Evolutionary conservation across 2,329 filamentous ascomycete species (phyloP), one percentile per base, ranked within the genome.

Genomic region (Samsoniella hepiali): DNA sequence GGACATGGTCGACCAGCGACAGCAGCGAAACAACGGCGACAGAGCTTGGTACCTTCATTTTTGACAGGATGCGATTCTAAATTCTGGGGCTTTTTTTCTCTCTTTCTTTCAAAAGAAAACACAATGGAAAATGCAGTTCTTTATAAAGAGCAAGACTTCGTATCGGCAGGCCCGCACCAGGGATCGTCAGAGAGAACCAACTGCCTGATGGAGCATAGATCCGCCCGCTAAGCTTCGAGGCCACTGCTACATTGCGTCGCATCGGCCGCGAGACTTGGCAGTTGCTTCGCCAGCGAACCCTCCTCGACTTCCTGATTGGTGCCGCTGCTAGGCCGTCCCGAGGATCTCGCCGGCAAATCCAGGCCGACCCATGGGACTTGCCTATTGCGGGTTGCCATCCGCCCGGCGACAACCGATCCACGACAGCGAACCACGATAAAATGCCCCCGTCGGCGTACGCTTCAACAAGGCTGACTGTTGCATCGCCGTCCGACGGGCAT

Each of bases 181-280:
- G 22, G 58, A 31, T 53, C 49, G 10, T 17, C 40, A 11, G 22
- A 22, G 22, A 62, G 40, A 62, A 49, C 59, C 50, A 55, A 62
- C 59, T 62, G 59, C 59, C 59, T 22, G 59, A 62, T 55, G 9
- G 1, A 62, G 59, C 49, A 62, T 45, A 53, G 59, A 40, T 62
- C 42, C 32, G 22, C 59, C 22, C 49, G 29, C 50, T 53, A 47
- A 51, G 49, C 31, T 47, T 62, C 5, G 22, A 5, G 27, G 6
- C 13, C 38, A 47, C 40, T 62, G 15, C 59, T 17, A 61, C 59
- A 15, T 47, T 47, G 49, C 29, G 59, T 55, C 22, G 32, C 42
- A 62, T 55, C 59, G 31, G 13, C 10, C 9, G 22, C 50, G 40
- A 36, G 5, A 55, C 31, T 45, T 38, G 59, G 22, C 45, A 62